Evolutionary conservation across 139 green algal genomes (phyloP), one percentile per base, ranked within the genome.

Genomic region (Pleodorina starrii): DNA sequence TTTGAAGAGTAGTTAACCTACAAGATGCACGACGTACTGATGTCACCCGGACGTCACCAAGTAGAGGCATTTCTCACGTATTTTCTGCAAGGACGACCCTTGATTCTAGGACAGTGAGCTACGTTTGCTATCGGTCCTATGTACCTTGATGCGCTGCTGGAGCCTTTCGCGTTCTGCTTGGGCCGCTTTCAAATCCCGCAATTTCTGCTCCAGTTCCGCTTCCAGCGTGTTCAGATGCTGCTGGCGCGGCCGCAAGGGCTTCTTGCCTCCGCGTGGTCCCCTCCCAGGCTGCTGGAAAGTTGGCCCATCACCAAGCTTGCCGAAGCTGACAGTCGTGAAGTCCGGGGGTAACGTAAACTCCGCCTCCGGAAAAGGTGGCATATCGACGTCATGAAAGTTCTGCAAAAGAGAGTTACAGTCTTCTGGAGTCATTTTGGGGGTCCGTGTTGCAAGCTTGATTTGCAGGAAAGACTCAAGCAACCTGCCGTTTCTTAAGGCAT

Each of bases 71-170:
- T n/a, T n/a, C n/a, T n/a, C n/a, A n/a, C n/a, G n/a, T n/a, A n/a
- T n/a, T n/a, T n/a, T n/a, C n/a, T n/a, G n/a, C n/a, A n/a, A n/a
- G n/a, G n/a, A n/a, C n/a, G n/a, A n/a, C n/a, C n/a, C n/a, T n/a
- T n/a, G n/a, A n/a, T n/a, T n/a, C n/a, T n/a, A n/a, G n/a, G n/a
- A n/a, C n/a, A n/a, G n/a, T n/a, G n/a, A n/a, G 72, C 44, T 40
- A 80, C 7, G 21, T 57, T 80, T 12, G 1, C n/a, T 59, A 59
- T 36, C 3, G 16, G 7, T 59, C 27, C 19, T 6, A 42, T 36
- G 35, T 73, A 72, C 79, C 79, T 75, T 86, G 36, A 86, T 86
- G 54, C 79, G 79, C 6, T 60, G 40, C 12, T 44, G 23, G 2
- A 86, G 57, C 29, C 27, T 29, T 14, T 75, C 38, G 0, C 42